Evolutionary conservation across 1,284 basidiomycete genomes (phyloP).

Genomic region (Ustilago shanxiensis): DNA sequence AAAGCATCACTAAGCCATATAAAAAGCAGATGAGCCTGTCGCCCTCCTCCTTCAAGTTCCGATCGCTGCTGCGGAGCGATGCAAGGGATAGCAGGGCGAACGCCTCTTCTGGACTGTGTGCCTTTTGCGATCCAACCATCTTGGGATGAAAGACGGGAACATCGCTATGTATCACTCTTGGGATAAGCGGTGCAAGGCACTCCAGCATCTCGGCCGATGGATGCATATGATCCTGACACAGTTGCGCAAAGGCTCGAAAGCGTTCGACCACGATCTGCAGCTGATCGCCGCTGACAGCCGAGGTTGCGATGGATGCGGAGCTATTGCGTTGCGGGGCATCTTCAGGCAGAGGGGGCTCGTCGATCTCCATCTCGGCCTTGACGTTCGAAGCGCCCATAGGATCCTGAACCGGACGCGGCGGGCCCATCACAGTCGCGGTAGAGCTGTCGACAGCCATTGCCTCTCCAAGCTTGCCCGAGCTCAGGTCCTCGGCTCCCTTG

Average conservation of each 20-base stretch:
- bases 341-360: constrained; percentile 12
- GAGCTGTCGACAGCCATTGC: background rate
- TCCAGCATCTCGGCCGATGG: constrained; percentile 34
- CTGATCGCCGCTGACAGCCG: constrained; percentile 34
- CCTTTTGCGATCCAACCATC: constrained; percentile 33
- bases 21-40: constrained; percentile 32
- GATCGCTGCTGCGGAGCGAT: constrained; percentile 21
- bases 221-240: constrained; percentile 37
- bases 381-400: background rate
- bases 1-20: constrained; percentile 37
- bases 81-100: constrained; percentile 31
- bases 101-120: constrained; percentile 36
- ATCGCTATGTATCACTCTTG: constrained; percentile 19
- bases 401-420: background rate
- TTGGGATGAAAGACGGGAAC: constrained; percentile 36
- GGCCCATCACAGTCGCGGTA: constrained; percentile 4
- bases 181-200: constrained; percentile 18
- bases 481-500: background rate
- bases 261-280: constrained; percentile 34
- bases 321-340: constrained; percentile 22
- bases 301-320: constrained; percentile 17
- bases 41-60: constrained; percentile 26
- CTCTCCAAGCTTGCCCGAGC: background rate
- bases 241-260: constrained; percentile 36
- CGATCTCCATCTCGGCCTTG: constrained; percentile 18